Conservation (phyloP, 2,329 filamentous ascomycete genomes). For the Fusarium goolgardi region DNA sequence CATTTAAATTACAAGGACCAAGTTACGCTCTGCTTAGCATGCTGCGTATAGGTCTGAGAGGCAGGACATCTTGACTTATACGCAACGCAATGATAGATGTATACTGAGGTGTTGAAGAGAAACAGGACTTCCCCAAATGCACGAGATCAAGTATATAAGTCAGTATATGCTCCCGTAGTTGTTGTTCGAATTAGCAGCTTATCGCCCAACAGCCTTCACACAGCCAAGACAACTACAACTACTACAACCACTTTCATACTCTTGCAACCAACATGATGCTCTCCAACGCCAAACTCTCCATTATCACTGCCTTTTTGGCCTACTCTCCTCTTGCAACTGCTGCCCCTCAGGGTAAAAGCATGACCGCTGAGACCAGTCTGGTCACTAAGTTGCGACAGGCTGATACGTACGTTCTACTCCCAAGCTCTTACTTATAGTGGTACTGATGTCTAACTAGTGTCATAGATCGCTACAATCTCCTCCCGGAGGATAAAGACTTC, state of each 20-base stretch:
- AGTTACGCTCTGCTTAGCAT: neutral
- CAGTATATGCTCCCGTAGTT: neutral
- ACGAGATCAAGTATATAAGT: slow-evolving; percentile 9
- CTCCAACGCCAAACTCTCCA: slow-evolving; percentile 6
- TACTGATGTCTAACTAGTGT: slow-evolving; percentile 38
- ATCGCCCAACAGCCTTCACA: neutral
- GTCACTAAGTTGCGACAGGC: slow-evolving; percentile 54
- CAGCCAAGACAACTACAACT: neutral
- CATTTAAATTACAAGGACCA: slow-evolving; percentile 2
- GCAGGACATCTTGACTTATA: slow-evolving; percentile 6
- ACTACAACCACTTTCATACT: neutral
- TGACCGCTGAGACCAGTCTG: slow-evolving; percentile 44
- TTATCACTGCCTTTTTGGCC: slow-evolving; percentile 53
- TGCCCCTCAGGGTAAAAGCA: slow-evolving; percentile 29
- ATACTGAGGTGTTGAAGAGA: too few relatives aligned
- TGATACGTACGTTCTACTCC: slow-evolving; percentile 49
- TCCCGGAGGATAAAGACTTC: slow-evolving; percentile 59
- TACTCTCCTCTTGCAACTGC: slow-evolving; percentile 50
- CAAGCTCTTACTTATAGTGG: accelerated
- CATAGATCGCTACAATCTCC: slow-evolving; percentile 57
- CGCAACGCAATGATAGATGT: neutral
- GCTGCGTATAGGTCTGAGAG: slow-evolving; percentile 4
- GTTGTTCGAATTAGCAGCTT: neutral
- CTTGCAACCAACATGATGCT: slow-evolving; percentile 3
- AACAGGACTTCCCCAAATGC: accelerated